A percentile compares a stretch with the other conserved stretches of the same genome.
Conservation (phyloP, 176 grass and related monocot species). For the Cocos nucifera region DNA sequence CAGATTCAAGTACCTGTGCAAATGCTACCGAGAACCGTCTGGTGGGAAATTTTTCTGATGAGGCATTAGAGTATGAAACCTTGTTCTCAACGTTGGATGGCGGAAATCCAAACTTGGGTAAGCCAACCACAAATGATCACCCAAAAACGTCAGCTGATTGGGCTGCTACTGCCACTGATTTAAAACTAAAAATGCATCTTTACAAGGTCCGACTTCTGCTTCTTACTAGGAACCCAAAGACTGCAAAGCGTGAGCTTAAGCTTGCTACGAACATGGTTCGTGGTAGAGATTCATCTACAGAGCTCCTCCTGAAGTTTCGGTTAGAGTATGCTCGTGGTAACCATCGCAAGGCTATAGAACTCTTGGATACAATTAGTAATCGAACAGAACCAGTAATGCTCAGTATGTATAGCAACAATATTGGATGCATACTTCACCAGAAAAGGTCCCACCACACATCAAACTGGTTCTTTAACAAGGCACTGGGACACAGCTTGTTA, state of each 20-base stretch:
- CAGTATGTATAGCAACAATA: conserved; percentile 81
- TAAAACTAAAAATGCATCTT: conserved; percentile 83
- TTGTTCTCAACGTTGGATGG: conserved; percentile 55
- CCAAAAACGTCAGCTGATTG: conserved; percentile 59
- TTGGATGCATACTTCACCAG: conserved; percentile 88
- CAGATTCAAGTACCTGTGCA: conserved; percentile 17
- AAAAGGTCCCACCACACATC: conserved; percentile 63
- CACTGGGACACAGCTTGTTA: conserved; percentile 41
- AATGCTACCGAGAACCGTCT: conserved; percentile 36
- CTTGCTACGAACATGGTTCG: conserved; percentile 91
- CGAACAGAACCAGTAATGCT: conserved; percentile 55
- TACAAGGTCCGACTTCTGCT: conserved; percentile 82
- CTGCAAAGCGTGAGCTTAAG: conserved; percentile 90
- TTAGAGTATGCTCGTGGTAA: conserved; percentile 89
- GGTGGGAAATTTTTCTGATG: conserved; percentile 53
- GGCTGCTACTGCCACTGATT: conserved; percentile 52
- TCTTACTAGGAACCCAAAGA: conserved; percentile 74
- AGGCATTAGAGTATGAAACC: conserved; percentile 69
- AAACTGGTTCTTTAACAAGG: conserved; percentile 64
- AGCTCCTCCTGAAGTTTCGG: conserved; percentile 82
- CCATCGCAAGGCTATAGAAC: conserved; percentile 76
- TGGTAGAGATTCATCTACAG: conserved; percentile 87
- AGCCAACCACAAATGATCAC: conserved; percentile 46
- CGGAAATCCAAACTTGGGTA: conserved; percentile 37
- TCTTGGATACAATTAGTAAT: conserved; percentile 70